A percentile compares a stretch with the other conserved stretches of the same genome.
These are phyloP conservation scores for Hypoxylon sp. DNA, from an alignment of 2,329 filamentous ascomycete genomes.

Conservation along the genomic window DNA sequence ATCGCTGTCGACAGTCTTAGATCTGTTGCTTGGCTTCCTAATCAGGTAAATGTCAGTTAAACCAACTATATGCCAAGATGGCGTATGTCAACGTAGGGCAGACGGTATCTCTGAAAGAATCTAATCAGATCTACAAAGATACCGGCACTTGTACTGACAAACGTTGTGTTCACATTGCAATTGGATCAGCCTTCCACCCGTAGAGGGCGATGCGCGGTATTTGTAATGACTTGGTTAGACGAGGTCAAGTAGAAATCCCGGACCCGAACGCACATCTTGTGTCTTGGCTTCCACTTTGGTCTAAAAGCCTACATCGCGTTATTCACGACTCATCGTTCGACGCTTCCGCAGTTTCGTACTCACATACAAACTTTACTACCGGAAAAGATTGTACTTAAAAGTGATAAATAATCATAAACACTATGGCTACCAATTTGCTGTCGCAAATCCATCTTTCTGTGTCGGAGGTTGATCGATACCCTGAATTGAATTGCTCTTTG, in stretches of 20 bases:
- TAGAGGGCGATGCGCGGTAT: neutral
- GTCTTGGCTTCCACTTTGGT: slow-evolving; percentile 7
- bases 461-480: slow-evolving; percentile 1
- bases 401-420: neutral
- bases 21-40: slow-evolving; percentile 31
- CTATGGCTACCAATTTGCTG: neutral
- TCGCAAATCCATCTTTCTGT: neutral
- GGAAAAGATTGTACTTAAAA: slow-evolving; percentile 6
- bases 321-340: neutral
- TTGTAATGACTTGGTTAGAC: neutral
- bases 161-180: neutral
- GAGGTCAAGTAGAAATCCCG: neutral
- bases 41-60: slow-evolving; percentile 1
- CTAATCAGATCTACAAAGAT: neutral
- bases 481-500: neutral
- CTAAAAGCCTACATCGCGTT: neutral
- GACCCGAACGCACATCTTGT: neutral
- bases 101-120: neutral
- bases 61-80: neutral
- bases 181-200: neutral
- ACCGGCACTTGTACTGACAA: neutral
- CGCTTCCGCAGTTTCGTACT: neutral
- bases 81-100: neutral
- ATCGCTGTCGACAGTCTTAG: slow-evolving; percentile 13
- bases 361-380: neutral